Conservation (phyloP, 768 basidiomycete species). For the Calocybe indica region DNA sequence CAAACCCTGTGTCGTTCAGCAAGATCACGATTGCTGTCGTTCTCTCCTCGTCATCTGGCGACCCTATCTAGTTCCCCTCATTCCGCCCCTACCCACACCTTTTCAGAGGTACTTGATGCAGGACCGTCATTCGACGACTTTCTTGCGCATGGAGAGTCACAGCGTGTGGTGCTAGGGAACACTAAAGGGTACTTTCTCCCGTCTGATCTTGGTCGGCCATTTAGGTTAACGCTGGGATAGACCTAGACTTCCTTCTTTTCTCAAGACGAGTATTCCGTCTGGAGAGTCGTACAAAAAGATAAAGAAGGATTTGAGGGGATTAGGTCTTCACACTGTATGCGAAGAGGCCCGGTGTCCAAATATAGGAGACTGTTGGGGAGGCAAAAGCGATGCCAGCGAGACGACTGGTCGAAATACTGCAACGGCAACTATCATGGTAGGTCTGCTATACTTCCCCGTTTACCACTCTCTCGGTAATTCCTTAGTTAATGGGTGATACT, state of each 20-base stretch:
- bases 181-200: constrained; percentile 46
- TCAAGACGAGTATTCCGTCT: constrained; percentile 91
- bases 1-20: not conserved
- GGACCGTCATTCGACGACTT: constrained; percentile 84
- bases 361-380: constrained; percentile 99
- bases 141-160: constrained; percentile 50
- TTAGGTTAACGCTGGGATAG: constrained; percentile 27
- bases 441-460: constrained; percentile 9
- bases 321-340: constrained; percentile 92
- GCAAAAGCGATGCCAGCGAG: constrained; percentile 58
- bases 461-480: constrained; percentile 3
- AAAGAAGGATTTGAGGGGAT: constrained; percentile 90
- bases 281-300: constrained; percentile 86
- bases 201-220: not conserved
- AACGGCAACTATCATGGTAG: constrained; percentile 98
- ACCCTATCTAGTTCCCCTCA: constrained; percentile 34
- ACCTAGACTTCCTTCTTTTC: constrained; percentile 78
- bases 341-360: constrained; percentile 99
- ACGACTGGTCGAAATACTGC: constrained; percentile 76
- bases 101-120: constrained; percentile 46
- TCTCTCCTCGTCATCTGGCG: constrained; percentile 36
- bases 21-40: constrained; percentile 8
- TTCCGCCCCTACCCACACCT: constrained; percentile 27
- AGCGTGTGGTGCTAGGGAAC: constrained; percentile 69
- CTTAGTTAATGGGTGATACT: constrained; percentile 95